Evolutionary conservation across 352 stramenopile genomes (phyloP).

Genomic region (Phytophthora idaei): DNA sequence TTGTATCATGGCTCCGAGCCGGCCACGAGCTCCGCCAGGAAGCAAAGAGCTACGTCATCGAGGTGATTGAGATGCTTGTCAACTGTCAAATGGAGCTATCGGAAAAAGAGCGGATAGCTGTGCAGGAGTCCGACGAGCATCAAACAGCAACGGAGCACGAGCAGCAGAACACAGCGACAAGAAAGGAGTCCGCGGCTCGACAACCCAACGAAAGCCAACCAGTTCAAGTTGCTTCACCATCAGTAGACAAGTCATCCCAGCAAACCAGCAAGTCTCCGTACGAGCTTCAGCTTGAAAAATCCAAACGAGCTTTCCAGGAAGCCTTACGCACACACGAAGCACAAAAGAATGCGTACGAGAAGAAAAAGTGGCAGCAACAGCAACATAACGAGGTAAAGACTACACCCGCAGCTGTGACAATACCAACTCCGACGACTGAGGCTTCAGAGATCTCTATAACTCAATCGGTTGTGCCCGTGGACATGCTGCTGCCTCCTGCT

Average conservation of each 20-base stretch:
- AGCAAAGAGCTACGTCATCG: slow-evolving; percentile 77
- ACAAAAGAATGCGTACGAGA: slow-evolving; percentile 44
- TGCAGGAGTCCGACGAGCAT: neutral
- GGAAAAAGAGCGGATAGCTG: slow-evolving; percentile 16
- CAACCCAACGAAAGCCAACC: neutral
- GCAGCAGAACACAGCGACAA: slow-evolving; percentile 1
- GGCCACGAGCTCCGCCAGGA: slow-evolving; percentile 91
- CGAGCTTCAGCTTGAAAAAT: slow-evolving; percentile 51
- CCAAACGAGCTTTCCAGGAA: slow-evolving; percentile 51
- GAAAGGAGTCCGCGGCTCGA: slow-evolving; percentile 5
- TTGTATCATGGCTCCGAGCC: slow-evolving; percentile 89
- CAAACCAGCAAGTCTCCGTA: slow-evolving; percentile 43
- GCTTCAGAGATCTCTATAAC: slow-evolving; percentile 11
- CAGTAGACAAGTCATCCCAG: neutral
- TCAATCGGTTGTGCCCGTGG: slow-evolving; percentile 18
- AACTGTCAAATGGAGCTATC: slow-evolving; percentile 42
- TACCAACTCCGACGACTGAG: neutral
- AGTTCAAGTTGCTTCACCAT: neutral
- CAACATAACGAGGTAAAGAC: neutral
- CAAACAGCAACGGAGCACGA: slow-evolving; percentile 3
- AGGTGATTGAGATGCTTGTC: slow-evolving; percentile 86
- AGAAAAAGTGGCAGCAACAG: slow-evolving; percentile 39
- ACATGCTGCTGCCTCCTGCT: slow-evolving; percentile 21
- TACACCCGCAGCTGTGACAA: neutral
- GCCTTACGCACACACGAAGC: slow-evolving; percentile 44